Conservation (phyloP, 2,329 filamentous ascomycete species). For the Fusarium drepaniforme region DNA sequence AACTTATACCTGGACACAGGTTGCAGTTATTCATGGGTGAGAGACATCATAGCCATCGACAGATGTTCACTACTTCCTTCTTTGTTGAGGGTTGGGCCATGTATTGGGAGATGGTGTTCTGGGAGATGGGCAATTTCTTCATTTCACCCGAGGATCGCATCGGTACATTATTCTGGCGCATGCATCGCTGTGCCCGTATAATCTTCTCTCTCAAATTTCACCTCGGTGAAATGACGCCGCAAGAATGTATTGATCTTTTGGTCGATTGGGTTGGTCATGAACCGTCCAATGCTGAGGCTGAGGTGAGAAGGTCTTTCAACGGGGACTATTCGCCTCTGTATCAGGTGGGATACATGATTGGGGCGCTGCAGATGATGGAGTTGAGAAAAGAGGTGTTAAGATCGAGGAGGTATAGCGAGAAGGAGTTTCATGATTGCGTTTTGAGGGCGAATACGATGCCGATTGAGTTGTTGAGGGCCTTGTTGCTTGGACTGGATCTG, state of each 20-base stretch:
- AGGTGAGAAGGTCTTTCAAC: conserved; percentile 67
- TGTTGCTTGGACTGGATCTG: conserved; percentile 58
- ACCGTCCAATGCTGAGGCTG: conserved; percentile 69
- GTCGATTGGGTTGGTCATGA: conserved; percentile 70
- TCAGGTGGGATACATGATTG: conserved; percentile 71
- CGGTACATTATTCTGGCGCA: conserved; percentile 72
- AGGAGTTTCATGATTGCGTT: conserved; percentile 67
- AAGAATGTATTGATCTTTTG: conserved; percentile 68
- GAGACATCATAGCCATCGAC: conserved; percentile 62
- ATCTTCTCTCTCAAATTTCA: conserved; percentile 70
- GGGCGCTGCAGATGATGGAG: conserved; percentile 66
- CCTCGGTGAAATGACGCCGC: conserved; percentile 64
- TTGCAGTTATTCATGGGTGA: conserved; percentile 64
- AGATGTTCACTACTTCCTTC: conserved; percentile 68
- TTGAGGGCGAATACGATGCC: conserved; percentile 65
- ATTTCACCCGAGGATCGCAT: conserved; percentile 63
- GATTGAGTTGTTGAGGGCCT: conserved; percentile 64
- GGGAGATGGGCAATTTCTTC: conserved; percentile 65
- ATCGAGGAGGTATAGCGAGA: conserved; percentile 57
- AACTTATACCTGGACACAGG: conserved; percentile 70
- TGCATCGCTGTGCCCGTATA: conserved; percentile 72
- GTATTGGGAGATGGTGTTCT: conserved; percentile 72
- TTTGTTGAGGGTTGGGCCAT: conserved; percentile 72
- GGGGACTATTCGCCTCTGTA: conserved; percentile 70
- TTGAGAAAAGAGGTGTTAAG: conserved; percentile 63